These are phyloP conservation scores for Solanum gracilifrons DNA, from an alignment of 257 asterid species.

Conservation along the genomic window DNA sequence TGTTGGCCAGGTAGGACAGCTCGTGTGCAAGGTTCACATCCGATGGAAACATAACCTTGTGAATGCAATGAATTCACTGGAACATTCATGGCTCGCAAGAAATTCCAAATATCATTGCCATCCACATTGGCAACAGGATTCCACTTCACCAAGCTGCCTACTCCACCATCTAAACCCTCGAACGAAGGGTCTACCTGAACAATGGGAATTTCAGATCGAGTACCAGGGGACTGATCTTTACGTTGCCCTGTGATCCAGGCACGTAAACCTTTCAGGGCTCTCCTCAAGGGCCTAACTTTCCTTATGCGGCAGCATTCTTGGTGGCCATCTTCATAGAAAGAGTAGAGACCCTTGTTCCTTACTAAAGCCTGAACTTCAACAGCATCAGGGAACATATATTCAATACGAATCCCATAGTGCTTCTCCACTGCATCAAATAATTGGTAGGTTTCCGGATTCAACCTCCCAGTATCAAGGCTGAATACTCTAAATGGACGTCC, in stretches of 20 bases:
- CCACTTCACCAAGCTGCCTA: conserved; percentile 83
- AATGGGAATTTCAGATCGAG: conserved; percentile 65
- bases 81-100: conserved; percentile 58
- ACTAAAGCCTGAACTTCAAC: conserved; percentile 72
- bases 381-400: conserved; percentile 81
- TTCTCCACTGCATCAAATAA: conserved; percentile 65
- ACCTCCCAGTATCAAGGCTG: conserved; percentile 78
- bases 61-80: conserved; percentile 67
- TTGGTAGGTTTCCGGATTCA: conserved; percentile 66
- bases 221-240: conserved; percentile 83
- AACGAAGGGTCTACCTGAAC: conserved; percentile 76
- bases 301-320: conserved; percentile 86
- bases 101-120: conserved; percentile 62
- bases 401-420: conserved; percentile 58
- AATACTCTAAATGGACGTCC: conserved; percentile 74
- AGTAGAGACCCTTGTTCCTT: conserved; percentile 68
- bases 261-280: conserved; percentile 64
- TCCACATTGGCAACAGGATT: conserved; percentile 68
- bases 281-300: conserved; percentile 62
- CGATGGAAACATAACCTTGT: conserved; percentile 61
- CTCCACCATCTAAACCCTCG: conserved; percentile 69
- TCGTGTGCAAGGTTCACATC: conserved; percentile 88
- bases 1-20: conserved; percentile 76
- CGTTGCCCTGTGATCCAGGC: conserved; percentile 93
- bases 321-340: conserved; percentile 84